phyloP scores from a whole-genome alignment of 805 yeast genomes.

The Wickerhamiella musiphila region DNA sequence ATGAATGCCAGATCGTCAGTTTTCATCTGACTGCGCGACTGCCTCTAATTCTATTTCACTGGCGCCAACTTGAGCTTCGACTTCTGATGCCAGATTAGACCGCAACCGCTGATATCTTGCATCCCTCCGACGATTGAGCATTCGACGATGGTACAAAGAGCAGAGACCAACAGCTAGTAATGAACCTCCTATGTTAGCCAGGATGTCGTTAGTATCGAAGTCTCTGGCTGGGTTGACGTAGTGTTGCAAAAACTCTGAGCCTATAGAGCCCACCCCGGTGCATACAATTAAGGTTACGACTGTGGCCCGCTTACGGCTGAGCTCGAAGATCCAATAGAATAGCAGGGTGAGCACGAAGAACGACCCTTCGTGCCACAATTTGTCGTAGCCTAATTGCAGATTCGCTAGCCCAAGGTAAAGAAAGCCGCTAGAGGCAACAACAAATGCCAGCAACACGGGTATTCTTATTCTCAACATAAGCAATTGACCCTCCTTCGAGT shows the following conservation, averaged over 20 bases:
- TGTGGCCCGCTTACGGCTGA: slow-evolving; percentile 22
- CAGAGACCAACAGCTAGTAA: slow-evolving; percentile 18
- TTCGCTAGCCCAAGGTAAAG: slow-evolving; percentile 16
- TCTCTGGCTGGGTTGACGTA: slow-evolving; percentile 18
- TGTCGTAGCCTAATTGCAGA: slow-evolving; percentile 25
- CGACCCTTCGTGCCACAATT: slow-evolving; percentile 21
- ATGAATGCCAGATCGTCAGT: too few relatives aligned
- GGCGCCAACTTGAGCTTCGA: slow-evolving; percentile 6
- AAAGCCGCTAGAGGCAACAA: slow-evolving; percentile 8
- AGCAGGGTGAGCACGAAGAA: slow-evolving; percentile 23
- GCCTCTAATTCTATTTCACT: slow-evolving; percentile 12
- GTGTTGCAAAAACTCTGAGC: slow-evolving; percentile 24
- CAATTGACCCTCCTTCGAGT: too few relatives aligned
- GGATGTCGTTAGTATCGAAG: slow-evolving; percentile 24
- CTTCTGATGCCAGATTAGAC: slow-evolving; percentile 10
- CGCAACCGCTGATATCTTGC: slow-evolving; percentile 19
- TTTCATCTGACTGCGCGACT: slow-evolving; percentile 7
- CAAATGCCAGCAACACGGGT: slow-evolving; percentile 13
- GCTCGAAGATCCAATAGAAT: slow-evolving; percentile 28
- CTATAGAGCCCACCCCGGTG: slow-evolving; percentile 22
- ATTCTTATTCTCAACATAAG: slow-evolving; percentile 15
- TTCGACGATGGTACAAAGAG: slow-evolving; percentile 23
- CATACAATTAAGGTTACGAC: slow-evolving; percentile 22
- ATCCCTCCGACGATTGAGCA: slow-evolving; percentile 17
- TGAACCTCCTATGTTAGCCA: slow-evolving; percentile 24